A percentile compares a stretch with the other conserved stretches of the same genome.
These are phyloP conservation scores for Leptodermis oblonga DNA, from an alignment of 257 asterid species.

Conservation along the genomic window DNA sequence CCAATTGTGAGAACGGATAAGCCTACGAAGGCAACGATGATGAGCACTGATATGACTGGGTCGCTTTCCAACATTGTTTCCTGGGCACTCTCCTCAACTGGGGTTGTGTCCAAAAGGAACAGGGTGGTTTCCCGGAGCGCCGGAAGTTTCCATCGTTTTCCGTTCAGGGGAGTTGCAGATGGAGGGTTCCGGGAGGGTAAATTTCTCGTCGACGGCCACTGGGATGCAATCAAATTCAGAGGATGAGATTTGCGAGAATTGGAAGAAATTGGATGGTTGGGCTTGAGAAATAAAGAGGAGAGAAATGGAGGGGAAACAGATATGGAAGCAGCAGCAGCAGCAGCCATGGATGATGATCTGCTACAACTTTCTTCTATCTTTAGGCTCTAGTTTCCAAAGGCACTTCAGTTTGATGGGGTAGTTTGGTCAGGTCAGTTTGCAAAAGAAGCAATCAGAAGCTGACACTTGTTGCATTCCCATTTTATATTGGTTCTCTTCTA, in stretches of 20 bases:
- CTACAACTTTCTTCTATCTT: neutral
- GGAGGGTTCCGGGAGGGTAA: constrained; percentile 17
- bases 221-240: constrained; percentile 10
- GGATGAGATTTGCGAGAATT: constrained; percentile 6
- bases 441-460: constrained; percentile 2
- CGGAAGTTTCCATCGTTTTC: constrained; percentile 34
- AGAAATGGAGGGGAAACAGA: constrained; percentile 5
- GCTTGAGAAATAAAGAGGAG: constrained; percentile 9
- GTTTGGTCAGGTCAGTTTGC: neutral
- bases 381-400: neutral
- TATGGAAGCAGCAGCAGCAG: constrained; percentile 3
- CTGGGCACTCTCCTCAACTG: constrained; percentile 41
- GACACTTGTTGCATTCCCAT: no score
- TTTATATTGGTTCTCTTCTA: no score
- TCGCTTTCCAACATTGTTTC: constrained; percentile 40
- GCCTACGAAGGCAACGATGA: constrained; percentile 60
- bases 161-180: constrained; percentile 13
- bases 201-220: constrained; percentile 11
- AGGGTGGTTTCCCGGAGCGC: constrained; percentile 28
- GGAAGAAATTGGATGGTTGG: neutral
- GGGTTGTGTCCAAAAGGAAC: constrained; percentile 44
- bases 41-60: constrained; percentile 41
- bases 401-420: constrained; percentile 1
- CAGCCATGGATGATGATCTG: constrained; percentile 16
- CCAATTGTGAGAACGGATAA: constrained; percentile 77